Conservation (phyloP, 1,284 basidiomycete genomes). For the Tylopilus sp. region DNA sequence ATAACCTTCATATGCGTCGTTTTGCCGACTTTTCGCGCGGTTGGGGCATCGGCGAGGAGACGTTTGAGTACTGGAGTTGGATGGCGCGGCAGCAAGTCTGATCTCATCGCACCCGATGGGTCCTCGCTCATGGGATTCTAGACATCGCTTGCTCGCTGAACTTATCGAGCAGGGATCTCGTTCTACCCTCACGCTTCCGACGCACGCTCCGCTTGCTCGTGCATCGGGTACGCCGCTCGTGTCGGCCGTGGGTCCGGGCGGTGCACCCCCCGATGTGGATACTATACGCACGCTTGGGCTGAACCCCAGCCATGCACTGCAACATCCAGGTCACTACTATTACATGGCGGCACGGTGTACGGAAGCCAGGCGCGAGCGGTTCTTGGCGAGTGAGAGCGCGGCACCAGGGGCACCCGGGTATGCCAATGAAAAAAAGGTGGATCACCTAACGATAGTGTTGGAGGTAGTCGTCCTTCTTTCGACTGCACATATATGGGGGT, state of each 20-base stretch:
- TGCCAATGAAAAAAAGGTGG: conserved; percentile 84
- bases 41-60: conserved; percentile 97
- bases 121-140: conserved; percentile 27
- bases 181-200: conserved; percentile 64
- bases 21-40: conserved; percentile 87
- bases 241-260: conserved; percentile 19
- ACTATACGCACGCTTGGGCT: conserved; percentile 53
- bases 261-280: conserved; percentile 44
- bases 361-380: conserved; percentile 67
- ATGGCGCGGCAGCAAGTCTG: conserved; percentile 78
- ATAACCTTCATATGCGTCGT: conserved; percentile 78
- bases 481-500: background rate
- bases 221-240: conserved; percentile 22
- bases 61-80: conserved; percentile 98
- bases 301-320: conserved; percentile 70
- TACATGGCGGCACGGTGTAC: conserved; percentile 84
- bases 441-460: conserved; percentile 75
- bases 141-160: conserved; percentile 85
- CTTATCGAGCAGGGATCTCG: conserved; percentile 78
- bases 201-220: conserved; percentile 45
- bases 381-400: conserved; percentile 49
- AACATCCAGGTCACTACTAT: conserved; percentile 90
- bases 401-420: conserved; percentile 53
- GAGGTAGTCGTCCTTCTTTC: conserved; percentile 49
- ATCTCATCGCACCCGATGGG: background rate